Evolutionary conservation across 148 eudicot species (phyloP).

Genomic region (Rhododendron kiyosumense): DNA sequence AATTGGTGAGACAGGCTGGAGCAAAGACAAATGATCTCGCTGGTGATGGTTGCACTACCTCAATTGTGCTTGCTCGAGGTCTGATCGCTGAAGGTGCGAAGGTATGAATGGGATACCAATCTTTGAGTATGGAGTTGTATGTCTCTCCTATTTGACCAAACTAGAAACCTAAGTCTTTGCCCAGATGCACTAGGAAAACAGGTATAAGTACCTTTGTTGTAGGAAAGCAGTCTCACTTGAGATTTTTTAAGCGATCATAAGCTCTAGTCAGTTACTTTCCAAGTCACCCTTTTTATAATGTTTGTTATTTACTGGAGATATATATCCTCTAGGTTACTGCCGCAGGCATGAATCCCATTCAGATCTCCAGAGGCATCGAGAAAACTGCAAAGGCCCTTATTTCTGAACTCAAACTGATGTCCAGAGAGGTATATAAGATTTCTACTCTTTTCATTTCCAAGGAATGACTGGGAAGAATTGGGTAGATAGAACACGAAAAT

Average conservation of each 20-base stretch:
- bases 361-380: conserved; percentile 77
- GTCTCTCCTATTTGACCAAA: background rate
- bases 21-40: conserved; percentile 93
- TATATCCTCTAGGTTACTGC: conserved; percentile 65
- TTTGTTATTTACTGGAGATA: conserved; percentile 23
- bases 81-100: conserved; percentile 82
- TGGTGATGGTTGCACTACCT: conserved; percentile 94
- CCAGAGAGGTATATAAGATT: conserved; percentile 52
- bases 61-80: conserved; percentile 83
- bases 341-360: conserved; percentile 82
- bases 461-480: background rate
- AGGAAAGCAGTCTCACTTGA: background rate
- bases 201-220: background rate
- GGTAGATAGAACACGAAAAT: background rate
- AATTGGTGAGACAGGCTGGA: conserved; percentile 90
- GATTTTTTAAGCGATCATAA: background rate
- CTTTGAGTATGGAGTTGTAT: background rate
- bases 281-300: background rate
- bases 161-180: background rate
- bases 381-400: conserved; percentile 78
- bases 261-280: background rate
- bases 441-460: background rate
- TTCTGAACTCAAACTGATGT: conserved; percentile 66
- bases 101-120: conserved; percentile 31
- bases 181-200: background rate